Percentiles rank a stretch among this genome's conserved stretches.
Conservation (phyloP, 2,329 filamentous ascomycete genomes). For the Trichoderma breve region DNA sequence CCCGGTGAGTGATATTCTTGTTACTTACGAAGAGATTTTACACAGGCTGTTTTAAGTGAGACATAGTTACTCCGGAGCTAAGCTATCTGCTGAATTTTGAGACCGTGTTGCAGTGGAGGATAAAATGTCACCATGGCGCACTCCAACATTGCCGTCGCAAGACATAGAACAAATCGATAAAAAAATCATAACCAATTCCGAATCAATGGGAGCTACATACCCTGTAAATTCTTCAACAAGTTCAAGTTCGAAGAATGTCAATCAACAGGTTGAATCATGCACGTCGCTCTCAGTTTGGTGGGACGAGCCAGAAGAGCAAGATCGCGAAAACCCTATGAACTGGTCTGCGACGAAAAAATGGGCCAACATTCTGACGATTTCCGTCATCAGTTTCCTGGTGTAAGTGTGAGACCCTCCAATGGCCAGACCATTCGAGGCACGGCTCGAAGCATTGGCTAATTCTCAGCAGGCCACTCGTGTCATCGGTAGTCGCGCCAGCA, state of each 20-base stretch:
- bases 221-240: not conserved
- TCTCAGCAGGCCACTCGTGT: not conserved
- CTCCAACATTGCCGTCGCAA: not conserved
- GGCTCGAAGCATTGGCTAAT: not conserved
- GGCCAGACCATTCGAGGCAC: not conserved
- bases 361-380: not conserved
- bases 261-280: not conserved
- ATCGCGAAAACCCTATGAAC: not conserved
- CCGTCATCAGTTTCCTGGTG: not conserved
- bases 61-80: not conserved
- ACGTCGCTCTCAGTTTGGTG: not conserved
- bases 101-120: not conserved
- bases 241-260: not conserved
- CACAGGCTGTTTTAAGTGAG: not conserved
- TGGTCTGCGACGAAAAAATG: not conserved
- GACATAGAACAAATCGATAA: not conserved
- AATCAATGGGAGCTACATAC: not conserved
- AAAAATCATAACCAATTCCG: not conserved
- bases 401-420: not conserved
- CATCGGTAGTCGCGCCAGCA: not conserved
- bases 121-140: not conserved
- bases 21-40: not conserved
- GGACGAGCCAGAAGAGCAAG: not conserved
- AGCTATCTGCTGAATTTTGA: not conserved
- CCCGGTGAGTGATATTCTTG: not conserved